Base-by-base conservation (phyloP, 2,329 filamentous ascomycete genomes). In the Phyllosticta citrichinensis region DNA sequence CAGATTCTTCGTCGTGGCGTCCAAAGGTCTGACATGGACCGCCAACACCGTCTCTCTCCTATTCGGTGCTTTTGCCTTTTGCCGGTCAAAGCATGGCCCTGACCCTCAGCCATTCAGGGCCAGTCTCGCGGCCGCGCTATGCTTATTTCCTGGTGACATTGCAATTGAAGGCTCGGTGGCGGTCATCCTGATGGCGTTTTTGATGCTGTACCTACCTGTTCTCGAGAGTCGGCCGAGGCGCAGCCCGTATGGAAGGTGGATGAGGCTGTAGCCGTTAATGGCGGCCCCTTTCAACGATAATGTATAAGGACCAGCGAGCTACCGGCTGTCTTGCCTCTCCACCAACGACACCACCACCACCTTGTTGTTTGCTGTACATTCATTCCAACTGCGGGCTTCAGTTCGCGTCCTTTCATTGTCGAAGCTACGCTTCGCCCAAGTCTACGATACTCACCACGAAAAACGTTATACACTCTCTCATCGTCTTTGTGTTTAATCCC, bases 391-490 rank as follows among this genome's bases (percentile, higher is more conserved):
- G 53, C 53, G 53, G 53, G 30, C 53, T 55, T 25, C 20, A 20
- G 55, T 50, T 25, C 35, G 55, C 55, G 55, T 56, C 55, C 55
- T 56, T 50, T 56, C 55, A 22, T 56, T 56, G 27, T 12, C 55
- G 40, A 24, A 20, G 25, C n/a, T 11, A 27, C 10, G 53, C 30
- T 33, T 55, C 17, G 25, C 19, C 53, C 19, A 19, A 53, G 9
- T 55, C 22, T 27, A 19, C 30, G 11, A 35, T 3, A 30, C 17
- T 11, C 25, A 30, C 27, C 40, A 47, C 40, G 40, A 47, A 27
- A 11, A 30, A 47, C 30, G 12, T 11, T 20, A 17, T 22, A 20
- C 19, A 56, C 33, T 19, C 19, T 56, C 52, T 53, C 52, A 24
- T 53, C 19, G 33, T 40, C 24, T 19, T 35, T 55, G 3, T 25